Conservation (phyloP, 1,139 yeast genomes). For the Candida mesenterica region DNA sequence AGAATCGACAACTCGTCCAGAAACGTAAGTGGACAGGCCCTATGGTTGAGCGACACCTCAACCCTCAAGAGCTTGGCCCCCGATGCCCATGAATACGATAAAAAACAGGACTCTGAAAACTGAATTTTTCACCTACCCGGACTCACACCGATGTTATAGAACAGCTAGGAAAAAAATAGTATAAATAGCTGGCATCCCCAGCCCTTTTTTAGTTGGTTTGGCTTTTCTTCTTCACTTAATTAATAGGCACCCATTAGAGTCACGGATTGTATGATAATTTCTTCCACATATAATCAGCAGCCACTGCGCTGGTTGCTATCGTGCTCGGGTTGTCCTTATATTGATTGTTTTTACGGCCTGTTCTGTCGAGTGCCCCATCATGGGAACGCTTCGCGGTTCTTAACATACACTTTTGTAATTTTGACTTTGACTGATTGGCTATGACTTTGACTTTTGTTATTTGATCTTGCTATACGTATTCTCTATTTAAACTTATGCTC, state of each 20-base stretch:
- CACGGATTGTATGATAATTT: conserved; percentile 59
- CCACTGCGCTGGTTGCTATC: conserved; percentile 49
- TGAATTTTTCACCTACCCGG: conserved; percentile 13
- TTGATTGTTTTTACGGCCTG: conserved; percentile 56
- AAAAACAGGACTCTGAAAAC: conserved; percentile 14
- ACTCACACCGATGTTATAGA: conserved; percentile 3
- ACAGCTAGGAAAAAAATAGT: conserved; percentile 2
- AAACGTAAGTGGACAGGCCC: conserved; percentile 52
- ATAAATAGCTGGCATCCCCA: conserved; percentile 2
- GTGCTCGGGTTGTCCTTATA: conserved; percentile 96
- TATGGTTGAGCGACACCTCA: conserved; percentile 59
- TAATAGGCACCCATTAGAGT: conserved; percentile 93
- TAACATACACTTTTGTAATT: conserved; percentile 57
- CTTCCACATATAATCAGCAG: conserved; percentile 50
- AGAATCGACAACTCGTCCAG: conserved; percentile 54
- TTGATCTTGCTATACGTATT: too few species aligned
- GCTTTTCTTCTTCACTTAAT: conserved; percentile 31
- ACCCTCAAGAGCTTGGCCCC: conserved; percentile 53
- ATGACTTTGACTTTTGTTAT: not conserved
- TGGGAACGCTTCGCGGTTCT: conserved; percentile 67
- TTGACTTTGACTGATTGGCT: too few species aligned
- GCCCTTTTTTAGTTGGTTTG: not conserved
- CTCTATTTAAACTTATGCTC: conserved; percentile 14
- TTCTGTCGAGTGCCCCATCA: conserved; percentile 54
- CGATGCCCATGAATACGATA: conserved; percentile 58